Conservation (phyloP, 208 protist genomes). For the Trypanosoma melophagium region DNA sequence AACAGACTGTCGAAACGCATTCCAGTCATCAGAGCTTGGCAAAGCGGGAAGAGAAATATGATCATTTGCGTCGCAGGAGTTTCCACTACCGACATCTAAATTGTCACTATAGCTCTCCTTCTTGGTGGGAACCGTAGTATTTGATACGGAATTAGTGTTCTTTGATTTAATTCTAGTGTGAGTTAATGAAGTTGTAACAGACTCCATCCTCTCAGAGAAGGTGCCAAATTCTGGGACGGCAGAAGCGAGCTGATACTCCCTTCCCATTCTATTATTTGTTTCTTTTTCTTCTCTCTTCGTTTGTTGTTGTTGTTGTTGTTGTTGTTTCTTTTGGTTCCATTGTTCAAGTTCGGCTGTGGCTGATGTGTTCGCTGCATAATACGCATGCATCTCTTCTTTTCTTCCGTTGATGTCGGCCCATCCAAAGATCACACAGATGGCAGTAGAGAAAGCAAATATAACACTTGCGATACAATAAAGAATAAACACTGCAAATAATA, state of each 20-base stretch:
- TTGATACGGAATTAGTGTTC: neutral
- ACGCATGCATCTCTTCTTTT: constrained; percentile 32
- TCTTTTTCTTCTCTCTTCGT: neutral
- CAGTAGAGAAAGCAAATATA: constrained; percentile 29
- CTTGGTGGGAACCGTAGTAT: neutral
- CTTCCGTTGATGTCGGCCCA: constrained; percentile 22
- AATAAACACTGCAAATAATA: constrained; percentile 15
- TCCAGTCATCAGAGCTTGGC: constrained; percentile 4
- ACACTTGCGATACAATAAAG: constrained; percentile 44
- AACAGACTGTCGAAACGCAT: constrained; percentile 17
- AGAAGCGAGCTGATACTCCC: neutral
- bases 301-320: neutral
- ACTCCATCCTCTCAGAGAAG: neutral
- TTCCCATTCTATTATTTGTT: neutral
- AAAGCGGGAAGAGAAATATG: neutral
- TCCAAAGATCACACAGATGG: constrained; percentile 37
- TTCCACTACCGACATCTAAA: neutral
- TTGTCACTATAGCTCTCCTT: neutral
- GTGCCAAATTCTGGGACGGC: neutral
- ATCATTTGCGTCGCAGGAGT: neutral
- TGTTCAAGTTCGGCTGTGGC: constrained; percentile 24
- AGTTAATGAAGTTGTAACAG: neutral
- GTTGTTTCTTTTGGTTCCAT: neutral
- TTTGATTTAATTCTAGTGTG: neutral
- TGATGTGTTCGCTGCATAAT: constrained; percentile 34